Evolutionary conservation across 805 yeast genomes (phyloP).

Genomic region (Nakazawaea wickerhamii): DNA sequence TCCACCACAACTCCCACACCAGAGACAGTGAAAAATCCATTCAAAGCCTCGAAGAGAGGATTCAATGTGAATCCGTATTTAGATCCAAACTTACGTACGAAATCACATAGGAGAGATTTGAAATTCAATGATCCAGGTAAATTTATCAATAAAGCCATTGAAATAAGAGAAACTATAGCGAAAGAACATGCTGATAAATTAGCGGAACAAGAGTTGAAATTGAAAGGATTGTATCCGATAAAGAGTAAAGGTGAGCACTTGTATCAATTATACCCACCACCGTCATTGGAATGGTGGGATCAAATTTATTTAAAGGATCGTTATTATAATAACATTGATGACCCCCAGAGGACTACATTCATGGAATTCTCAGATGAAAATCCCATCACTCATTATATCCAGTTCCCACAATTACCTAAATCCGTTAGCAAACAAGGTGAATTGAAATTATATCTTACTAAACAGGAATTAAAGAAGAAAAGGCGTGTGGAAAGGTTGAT

Average conservation of each 20-base stretch:
- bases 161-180: constrained; percentile 36
- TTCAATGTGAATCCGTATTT: constrained; percentile 28
- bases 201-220: constrained; percentile 24
- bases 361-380: constrained; percentile 32
- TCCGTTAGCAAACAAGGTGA: constrained; percentile 15
- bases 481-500: constrained; percentile 65
- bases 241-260: constrained; percentile 48
- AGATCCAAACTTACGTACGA: constrained; percentile 18
- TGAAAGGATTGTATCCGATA: constrained; percentile 44
- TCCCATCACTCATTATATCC: constrained; percentile 66
- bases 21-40: constrained; percentile 1
- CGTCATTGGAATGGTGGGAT: constrained; percentile 90
- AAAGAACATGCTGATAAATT: constrained; percentile 29
- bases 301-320: constrained; percentile 39
- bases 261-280: constrained; percentile 47
- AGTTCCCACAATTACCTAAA: constrained; percentile 62
- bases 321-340: constrained; percentile 31
- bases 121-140: constrained; percentile 60
- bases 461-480: constrained; percentile 67
- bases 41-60: constrained; percentile 16
- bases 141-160: constrained; percentile 48
- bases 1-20: neutral
- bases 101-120: constrained; percentile 32
- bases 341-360: constrained; percentile 24
- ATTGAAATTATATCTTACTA: constrained; percentile 56